These are phyloP conservation scores for Diaporthe nobilis DNA, from an alignment of 2,329 filamentous ascomycete species.

Conservation along the genomic window DNA sequence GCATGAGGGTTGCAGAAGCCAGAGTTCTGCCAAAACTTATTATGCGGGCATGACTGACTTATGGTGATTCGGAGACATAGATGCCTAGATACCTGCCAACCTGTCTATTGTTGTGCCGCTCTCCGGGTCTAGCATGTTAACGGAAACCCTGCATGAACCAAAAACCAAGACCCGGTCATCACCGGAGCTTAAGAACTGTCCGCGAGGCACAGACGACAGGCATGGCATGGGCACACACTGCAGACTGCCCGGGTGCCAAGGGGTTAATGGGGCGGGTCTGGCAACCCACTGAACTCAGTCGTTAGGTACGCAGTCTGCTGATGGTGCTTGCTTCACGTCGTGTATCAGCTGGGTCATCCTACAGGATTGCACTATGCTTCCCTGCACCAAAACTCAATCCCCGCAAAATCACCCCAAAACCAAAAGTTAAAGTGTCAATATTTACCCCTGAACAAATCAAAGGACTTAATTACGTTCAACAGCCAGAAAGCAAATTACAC, in stretches of 20 bases:
- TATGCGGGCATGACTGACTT: not conserved
- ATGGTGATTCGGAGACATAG: not conserved
- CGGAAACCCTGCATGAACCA: not conserved
- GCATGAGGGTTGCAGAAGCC: conserved; percentile 45
- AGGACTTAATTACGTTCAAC: too few species aligned
- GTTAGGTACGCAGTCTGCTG: too few species aligned
- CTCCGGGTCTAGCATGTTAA: not conserved
- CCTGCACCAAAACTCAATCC: too few species aligned
- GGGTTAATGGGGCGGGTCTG: not conserved
- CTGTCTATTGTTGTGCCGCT: not conserved
- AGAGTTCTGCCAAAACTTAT: not conserved
- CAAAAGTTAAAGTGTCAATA: too few species aligned
- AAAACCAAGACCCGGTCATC: not conserved
- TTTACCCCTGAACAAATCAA: too few species aligned
- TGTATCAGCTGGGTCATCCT: not conserved
- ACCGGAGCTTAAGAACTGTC: not conserved
- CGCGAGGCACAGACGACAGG: not conserved
- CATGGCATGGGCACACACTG: not conserved
- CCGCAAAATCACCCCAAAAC: too few species aligned
- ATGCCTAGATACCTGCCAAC: too few species aligned
- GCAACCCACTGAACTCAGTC: not conserved
- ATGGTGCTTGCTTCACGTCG: too few species aligned
- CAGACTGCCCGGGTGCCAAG: not conserved
- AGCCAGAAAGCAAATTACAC: too few species aligned
- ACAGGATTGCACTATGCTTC: too few species aligned